A percentile compares a stretch with the other conserved stretches of the same genome.
These are phyloP conservation scores for Calonectria ilicicola DNA, from an alignment of 2,329 filamentous ascomycete genomes.

Conservation along the genomic window DNA sequence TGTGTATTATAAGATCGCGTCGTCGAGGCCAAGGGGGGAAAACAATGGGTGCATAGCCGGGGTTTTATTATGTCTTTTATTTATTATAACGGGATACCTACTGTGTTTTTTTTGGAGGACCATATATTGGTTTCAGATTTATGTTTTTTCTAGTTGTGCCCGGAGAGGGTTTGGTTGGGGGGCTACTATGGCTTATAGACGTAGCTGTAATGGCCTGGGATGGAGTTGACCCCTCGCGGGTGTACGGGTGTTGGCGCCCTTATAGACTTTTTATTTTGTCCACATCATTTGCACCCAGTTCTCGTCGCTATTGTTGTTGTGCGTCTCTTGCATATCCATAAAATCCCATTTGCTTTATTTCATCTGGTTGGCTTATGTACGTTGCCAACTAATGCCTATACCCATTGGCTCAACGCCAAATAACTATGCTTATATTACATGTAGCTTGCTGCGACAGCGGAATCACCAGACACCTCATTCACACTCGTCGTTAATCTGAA, in stretches of 20 bases:
- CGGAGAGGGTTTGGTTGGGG: not conserved
- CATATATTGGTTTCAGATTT: not conserved
- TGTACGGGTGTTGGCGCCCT: not conserved
- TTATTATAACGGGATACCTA: conserved; percentile 1
- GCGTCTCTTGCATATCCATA: not conserved
- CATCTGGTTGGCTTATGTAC: not conserved
- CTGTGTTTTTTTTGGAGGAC: not conserved
- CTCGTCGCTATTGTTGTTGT: too few relatives aligned
- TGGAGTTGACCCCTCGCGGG: not conserved
- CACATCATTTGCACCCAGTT: too few relatives aligned
- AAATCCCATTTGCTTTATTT: not conserved
- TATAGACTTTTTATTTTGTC: not conserved
- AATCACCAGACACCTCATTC: not conserved
- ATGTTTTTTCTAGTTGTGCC: not conserved
- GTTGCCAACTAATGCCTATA: not conserved
- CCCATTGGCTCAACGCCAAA: not conserved
- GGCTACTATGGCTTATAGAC: not conserved
- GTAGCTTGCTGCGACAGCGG: not conserved
- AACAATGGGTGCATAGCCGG: conserved; percentile 7
- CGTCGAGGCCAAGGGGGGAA: not conserved
- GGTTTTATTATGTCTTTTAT: not conserved
- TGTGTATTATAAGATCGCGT: not conserved
- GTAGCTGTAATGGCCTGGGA: not conserved
- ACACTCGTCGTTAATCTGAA: not conserved
- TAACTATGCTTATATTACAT: conserved; percentile 1